A percentile compares a stretch with the other conserved stretches of the same genome.
Conservation (phyloP, 192 early-diverging fungal genomes). For the Podila verticillata region DNA sequence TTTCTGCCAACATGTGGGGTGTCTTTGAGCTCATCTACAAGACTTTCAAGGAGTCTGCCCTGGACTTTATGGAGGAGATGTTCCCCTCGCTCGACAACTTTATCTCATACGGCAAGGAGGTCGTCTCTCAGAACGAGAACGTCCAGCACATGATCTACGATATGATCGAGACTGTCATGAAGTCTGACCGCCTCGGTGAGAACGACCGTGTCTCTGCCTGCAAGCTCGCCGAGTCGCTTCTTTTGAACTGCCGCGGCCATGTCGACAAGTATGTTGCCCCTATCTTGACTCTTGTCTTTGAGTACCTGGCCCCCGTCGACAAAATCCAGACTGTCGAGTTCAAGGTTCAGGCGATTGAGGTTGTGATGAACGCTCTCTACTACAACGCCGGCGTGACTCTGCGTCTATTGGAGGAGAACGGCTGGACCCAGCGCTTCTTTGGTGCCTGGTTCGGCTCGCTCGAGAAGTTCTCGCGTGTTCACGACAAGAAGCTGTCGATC, state of each 20-base stretch:
- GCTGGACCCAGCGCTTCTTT: slow-evolving; percentile 83
- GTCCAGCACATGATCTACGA: slow-evolving; percentile 83
- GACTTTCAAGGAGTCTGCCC: slow-evolving; percentile 82
- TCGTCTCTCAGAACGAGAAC: slow-evolving; percentile 72
- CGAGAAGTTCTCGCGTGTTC: slow-evolving; percentile 83
- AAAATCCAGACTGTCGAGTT: slow-evolving; percentile 73
- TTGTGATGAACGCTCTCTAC: slow-evolving; percentile 85
- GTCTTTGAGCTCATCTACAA: slow-evolving; percentile 82
- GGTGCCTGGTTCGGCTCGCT: slow-evolving; percentile 77
- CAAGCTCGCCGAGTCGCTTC: slow-evolving; percentile 86
- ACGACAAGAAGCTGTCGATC: slow-evolving; percentile 94
- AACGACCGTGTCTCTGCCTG: slow-evolving; percentile 84
- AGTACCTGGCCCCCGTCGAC: slow-evolving; percentile 65
- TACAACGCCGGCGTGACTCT: slow-evolving; percentile 88
- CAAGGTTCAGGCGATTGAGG: slow-evolving; percentile 80
- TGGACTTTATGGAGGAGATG: slow-evolving; percentile 94
- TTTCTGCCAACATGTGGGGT: slow-evolving; percentile 87
- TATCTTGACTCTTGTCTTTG: slow-evolving; percentile 74
- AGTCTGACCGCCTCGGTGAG: slow-evolving; percentile 79
- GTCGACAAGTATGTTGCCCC: slow-evolving; percentile 82
- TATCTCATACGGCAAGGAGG: slow-evolving; percentile 84
- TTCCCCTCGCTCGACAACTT: slow-evolving; percentile 91
- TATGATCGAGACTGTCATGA: slow-evolving; percentile 87
- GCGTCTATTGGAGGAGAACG: slow-evolving; percentile 78
- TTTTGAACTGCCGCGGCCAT: slow-evolving; percentile 85